Base-by-base conservation (phyloP, 75 land plant species). In the Pinus tabuliformis region DNA sequence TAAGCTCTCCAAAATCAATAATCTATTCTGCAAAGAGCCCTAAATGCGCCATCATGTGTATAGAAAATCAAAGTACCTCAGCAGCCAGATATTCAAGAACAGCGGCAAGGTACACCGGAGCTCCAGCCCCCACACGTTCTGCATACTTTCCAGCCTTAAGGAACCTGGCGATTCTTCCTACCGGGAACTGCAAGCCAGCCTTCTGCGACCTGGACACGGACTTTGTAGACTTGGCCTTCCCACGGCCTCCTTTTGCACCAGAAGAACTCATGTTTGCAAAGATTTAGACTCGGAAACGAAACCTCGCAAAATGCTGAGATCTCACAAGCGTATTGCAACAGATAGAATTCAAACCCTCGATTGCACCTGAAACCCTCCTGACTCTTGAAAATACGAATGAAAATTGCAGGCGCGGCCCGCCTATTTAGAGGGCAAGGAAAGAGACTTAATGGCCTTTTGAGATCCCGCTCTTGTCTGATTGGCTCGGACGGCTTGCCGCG, bases 31-130 rank as follows among this genome's bases (percentile, higher is more conserved):
- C 63, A 61, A 61, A 22, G 11, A 4, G 13, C 20, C 3, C 24
- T n/a, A 61, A 0, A 24, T 1, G 54, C 54, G 12, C 54, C 63
- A 59, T 21, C 6, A 4, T n/a, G 1, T 7, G 21, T 4, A 59
- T n/a, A 21, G 20, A 7, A 1, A 6, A 21, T 2, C 21, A 42
- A 72, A 73, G 6, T 6, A 87, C 86, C 88, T 87, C 88, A 16
- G 89, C 89, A 11, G 89, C 87, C 6, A 87, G 89, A 54, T 87
- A 87, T n/a, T 85, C 86, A 22, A 83, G 74, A 58, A 84, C 87
- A 57, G 82, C 79, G 13, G 86, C 86, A 45, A 86, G 81, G 59
- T 81, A 87, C 5, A 87, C 81, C 15, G 87, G 79, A 30, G 88
- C 73, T 0, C 87, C 87, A 4, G 86, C 79, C 0, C 86, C 87